Evolutionary conservation across 2,329 filamentous ascomycete species (phyloP).

Genomic region (Pestalotiopsis sp.): DNA sequence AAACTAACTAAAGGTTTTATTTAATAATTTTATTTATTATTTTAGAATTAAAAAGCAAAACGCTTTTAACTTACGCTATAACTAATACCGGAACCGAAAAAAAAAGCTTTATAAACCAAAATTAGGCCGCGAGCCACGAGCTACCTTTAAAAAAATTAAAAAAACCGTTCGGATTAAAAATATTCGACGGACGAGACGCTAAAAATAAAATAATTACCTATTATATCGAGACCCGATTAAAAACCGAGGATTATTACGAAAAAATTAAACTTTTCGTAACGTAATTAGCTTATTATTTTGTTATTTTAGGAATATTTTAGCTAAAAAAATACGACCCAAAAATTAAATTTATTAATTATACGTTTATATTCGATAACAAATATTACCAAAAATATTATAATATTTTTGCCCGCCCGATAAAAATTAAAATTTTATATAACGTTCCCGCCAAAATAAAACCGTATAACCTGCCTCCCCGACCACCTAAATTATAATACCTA

Average conservation of each 20-base stretch:
- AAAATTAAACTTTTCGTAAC: neutral
- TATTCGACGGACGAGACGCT: neutral
- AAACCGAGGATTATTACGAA: neutral
- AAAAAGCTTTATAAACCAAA: neutral
- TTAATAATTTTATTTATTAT: neutral
- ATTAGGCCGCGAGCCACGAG: neutral
- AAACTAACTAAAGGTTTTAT: neutral
- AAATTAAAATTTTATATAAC: too few relatives aligned
- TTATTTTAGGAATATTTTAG: too few relatives aligned
- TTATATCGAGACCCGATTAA: neutral
- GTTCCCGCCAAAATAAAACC: too few relatives aligned
- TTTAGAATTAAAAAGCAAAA: neutral
- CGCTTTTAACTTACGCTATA: neutral
- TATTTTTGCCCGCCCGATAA: too few relatives aligned
- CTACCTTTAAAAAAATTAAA: neutral
- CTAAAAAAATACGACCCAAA: too few relatives aligned
- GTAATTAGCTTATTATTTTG: too few relatives aligned
- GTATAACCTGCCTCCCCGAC: too few relatives aligned
- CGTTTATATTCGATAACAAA: too few relatives aligned
- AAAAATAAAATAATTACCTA: neutral
- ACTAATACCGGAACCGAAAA: neutral
- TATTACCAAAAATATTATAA: too few relatives aligned
- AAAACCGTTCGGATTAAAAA: neutral
- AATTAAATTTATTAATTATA: too few relatives aligned
- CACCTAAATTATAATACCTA: too few relatives aligned